Evolutionary conservation across 345 rosid genomes (phyloP).

Genomic region (Eucalyptus cloeziana): DNA sequence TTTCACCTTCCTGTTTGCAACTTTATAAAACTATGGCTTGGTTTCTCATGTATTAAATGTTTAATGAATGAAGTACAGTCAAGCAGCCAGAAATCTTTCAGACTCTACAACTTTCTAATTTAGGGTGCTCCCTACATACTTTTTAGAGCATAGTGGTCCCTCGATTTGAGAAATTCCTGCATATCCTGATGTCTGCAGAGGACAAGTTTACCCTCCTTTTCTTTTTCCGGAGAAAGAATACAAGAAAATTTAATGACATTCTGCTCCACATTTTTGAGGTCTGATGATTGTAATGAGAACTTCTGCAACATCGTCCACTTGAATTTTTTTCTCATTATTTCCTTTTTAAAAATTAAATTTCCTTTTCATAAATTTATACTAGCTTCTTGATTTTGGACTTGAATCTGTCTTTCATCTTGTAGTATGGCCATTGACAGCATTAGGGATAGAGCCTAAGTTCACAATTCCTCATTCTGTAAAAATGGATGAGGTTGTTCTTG

Average conservation of each 20-base stretch:
- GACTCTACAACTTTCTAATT: not conserved
- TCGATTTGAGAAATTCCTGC: not conserved
- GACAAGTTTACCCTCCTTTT: not conserved
- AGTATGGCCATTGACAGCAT: constrained; percentile 95
- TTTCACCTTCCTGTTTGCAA: not conserved
- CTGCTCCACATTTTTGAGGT: not conserved
- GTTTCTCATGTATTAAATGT: not conserved
- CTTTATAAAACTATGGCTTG: not conserved
- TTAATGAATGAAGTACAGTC: not conserved
- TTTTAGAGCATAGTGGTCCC: not conserved
- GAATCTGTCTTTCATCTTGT: constrained; percentile 6
- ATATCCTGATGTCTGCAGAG: not conserved
- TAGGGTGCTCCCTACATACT: not conserved
- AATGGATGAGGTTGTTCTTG: constrained; percentile 90
- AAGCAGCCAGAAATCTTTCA: not conserved
- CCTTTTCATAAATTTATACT: not conserved
- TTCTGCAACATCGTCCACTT: not conserved
- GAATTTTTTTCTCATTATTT: not conserved
- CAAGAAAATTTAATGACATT: not conserved
- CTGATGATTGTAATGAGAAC: not conserved
- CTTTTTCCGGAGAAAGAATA: not conserved
- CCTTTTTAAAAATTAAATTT: not conserved
- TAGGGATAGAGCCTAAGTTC: constrained; percentile 96
- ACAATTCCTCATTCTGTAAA: constrained; percentile 86
- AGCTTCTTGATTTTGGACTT: not conserved